Conservation (phyloP, 2,329 filamentous ascomycete genomes). For the Colletotrichum karsti region DNA sequence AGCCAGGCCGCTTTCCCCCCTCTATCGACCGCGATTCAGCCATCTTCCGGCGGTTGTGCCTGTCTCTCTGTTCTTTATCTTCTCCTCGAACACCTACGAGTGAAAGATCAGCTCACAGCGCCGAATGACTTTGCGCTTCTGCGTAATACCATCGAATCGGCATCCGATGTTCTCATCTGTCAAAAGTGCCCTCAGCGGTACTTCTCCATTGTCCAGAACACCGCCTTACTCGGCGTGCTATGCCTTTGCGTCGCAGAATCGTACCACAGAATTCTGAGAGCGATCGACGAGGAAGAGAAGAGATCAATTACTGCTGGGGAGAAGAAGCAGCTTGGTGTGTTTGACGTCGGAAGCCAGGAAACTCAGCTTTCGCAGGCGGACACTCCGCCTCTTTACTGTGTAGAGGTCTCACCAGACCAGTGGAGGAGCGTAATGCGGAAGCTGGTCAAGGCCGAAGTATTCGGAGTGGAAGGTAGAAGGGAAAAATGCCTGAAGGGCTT, state of each 20-base stretch:
- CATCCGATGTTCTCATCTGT: neutral
- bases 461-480: neutral
- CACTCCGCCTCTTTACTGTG: neutral
- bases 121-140: neutral
- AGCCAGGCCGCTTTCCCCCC: neutral
- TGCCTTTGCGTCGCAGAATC: neutral
- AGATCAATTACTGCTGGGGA: neutral
- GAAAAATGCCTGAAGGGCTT: neutral
- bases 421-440: neutral
- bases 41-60: neutral
- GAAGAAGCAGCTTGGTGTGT: neutral
- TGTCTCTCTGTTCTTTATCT: neutral
- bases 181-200: neutral
- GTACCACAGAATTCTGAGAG: neutral
- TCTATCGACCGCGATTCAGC: neutral
- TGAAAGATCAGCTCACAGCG: neutral
- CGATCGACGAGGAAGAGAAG: neutral
- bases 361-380: neutral
- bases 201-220: neutral
- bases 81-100: neutral
- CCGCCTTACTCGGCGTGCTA: neutral
- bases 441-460: neutral
- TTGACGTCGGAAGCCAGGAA: neutral
- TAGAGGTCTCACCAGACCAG: neutral
- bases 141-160: neutral